Percentiles rank a stretch among this genome's conserved stretches.
phyloP scores from a whole-genome alignment of 345 rosid genomes.

The Pseudoturritis turrita region DNA sequence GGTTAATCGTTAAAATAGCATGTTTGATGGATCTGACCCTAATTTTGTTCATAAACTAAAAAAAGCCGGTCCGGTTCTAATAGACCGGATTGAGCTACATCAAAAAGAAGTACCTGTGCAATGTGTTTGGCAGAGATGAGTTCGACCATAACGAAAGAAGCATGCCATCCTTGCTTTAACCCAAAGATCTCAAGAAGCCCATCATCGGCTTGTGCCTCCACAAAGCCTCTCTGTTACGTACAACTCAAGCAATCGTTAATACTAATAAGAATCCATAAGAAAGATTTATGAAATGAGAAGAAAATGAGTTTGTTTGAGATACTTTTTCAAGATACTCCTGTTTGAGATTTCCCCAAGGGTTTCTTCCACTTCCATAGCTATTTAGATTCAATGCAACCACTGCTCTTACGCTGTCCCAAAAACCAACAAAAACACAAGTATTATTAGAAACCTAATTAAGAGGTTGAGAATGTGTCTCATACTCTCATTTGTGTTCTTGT shows the following conservation, averaged over 20 bases:
- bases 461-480: not conserved
- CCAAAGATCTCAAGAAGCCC: slow-evolving; percentile 95
- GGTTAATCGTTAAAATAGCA: not conserved
- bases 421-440: not conserved
- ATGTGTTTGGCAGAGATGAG: slow-evolving; percentile 98
- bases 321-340: slow-evolving; percentile 90
- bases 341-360: slow-evolving; percentile 88
- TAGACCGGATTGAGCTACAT: not conserved
- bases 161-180: slow-evolving; percentile 98
- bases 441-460: not conserved
- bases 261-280: not conserved
- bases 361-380: slow-evolving; percentile 92
- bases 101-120: slow-evolving; percentile 61
- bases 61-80: not conserved
- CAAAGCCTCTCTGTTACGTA: slow-evolving; percentile 74
- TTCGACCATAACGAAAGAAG: slow-evolving; percentile 98
- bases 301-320: not conserved
- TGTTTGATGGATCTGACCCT: not conserved
- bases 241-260: slow-evolving; percentile 1
- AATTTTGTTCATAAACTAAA: not conserved
- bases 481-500: not conserved
- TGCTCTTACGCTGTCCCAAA: slow-evolving; percentile 69
- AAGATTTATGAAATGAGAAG: not conserved
- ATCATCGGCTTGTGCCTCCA: slow-evolving; percentile 91
- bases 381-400: slow-evolving; percentile 87